Evolutionary conservation across 2,329 filamentous ascomycete genomes (phyloP), one percentile per base, ranked within the genome.

Genomic region (Pseudogymnoascus sp.): DNA sequence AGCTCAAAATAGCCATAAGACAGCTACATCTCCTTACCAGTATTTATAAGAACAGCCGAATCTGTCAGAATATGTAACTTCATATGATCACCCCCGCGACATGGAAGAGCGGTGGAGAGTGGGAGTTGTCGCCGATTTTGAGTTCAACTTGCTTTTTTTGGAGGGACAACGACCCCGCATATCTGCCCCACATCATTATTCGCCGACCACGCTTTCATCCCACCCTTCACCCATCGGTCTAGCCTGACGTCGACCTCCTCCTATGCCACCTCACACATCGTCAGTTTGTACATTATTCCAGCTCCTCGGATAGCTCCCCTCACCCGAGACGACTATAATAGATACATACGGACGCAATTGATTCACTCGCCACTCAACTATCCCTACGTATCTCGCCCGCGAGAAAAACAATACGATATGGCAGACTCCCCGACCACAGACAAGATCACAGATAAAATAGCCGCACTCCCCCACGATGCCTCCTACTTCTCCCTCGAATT

Each of bases 401-500:
- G 18, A 39, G 26, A 15, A 39, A 39, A 28, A 33, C 19, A 30
- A 15, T 13, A 10, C 39, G 58, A 56, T 18, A 59, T 57, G 33
- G 21, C 37, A n/a, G 26, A 41, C 38, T 33, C 58, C 18, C 26
- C 23, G 59, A 63, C 58, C 12, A 71, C 70, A 68, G 87, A 91
- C 77, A 94, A 89, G 76, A 92, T 96, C 71, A 95, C 90, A 64
- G 88, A 95, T 79, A 96, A 96, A 80, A 92, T 97, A 71, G 89
- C 89, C 75, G 89, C 90, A 63, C 77, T 99, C 76, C 89, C 90
- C 73, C 82, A 86, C 65, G 84, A 89, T 74, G 82, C 83, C 65
- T 85, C 82, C 72, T 97, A 94, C 79, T 95, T 96, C 76, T 97
- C 94, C 55, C 86, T 97, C 74, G 94, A 99, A 77, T 99, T 99